Base-by-base conservation (phyloP, 331 rosid genomes). In the Quercus tomentella region DNA sequence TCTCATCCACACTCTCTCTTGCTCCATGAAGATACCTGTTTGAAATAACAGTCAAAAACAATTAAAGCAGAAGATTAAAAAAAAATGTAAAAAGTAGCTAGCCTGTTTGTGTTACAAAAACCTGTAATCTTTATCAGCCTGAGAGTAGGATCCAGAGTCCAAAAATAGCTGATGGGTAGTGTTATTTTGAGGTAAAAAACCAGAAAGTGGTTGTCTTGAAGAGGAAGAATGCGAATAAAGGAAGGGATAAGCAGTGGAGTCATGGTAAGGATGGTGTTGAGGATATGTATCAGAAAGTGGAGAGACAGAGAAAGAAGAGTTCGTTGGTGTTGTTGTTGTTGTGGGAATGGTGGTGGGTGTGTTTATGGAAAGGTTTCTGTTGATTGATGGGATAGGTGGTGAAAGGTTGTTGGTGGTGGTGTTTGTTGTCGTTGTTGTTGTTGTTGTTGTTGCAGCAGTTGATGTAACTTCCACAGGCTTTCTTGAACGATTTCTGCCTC, bases 401-500 rank as follows among this genome's bases (percentile, higher is more conserved):
- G 86, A 73, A 43, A 86, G 85, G 85, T 80, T 66, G 76, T 65
- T 23, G 54, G 57, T 56, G 55, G 77, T 65, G 18, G 77, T 58
- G 17, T 88, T 8, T 56, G 72, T 18, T 41, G 77, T 58, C 14
- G 89, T 35, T 18, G 80, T 15, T 12, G 80, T 55, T 5, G 70
- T 9, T 54, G 76, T 16, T n/a, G 80, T n/a, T n/a, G n/a, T n/a
- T n/a, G n/a, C n/a, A n/a, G n/a, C 31, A 31, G 78, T 22, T 45
- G 97, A 84, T 68, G 94, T 81, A 83, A 90, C 89, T 95, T 95
- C 99, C 99, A 95, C 99, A 92, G 95, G 99, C 99, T 95, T 95
- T 95, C 97, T 95, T 93, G 99, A 95, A 95, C 99, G 99, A 87
- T 93, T 92, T 82, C 97, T 93, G 86, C 99, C 99, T 88, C 99